phyloP scores from a whole-genome alignment of 2,329 filamentous ascomycete genomes.

The Ceratocystis eucalypticola region DNA sequence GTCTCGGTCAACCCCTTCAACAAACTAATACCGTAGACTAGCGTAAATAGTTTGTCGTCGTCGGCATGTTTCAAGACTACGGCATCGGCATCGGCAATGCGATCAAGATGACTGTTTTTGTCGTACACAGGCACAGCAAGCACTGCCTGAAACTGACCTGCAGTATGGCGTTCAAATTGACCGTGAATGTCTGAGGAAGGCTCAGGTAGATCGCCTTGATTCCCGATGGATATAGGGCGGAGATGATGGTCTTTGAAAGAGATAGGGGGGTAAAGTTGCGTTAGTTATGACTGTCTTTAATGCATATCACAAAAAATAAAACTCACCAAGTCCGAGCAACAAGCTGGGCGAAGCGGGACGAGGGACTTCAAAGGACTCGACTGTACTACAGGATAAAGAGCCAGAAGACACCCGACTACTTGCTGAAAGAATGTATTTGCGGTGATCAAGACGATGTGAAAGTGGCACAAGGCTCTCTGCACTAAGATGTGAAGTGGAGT shows the following conservation, averaged over 20 bases:
- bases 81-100: slow-evolving; percentile 13
- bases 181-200: slow-evolving; percentile 3
- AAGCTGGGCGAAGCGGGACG: slow-evolving; percentile 17
- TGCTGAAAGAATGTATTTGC: slow-evolving; percentile 5
- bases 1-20: slow-evolving; percentile 9
- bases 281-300: background rate
- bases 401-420: slow-evolving; percentile 9
- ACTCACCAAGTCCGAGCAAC: slow-evolving; percentile 17
- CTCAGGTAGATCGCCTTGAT: slow-evolving; percentile 9
- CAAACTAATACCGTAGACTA: slow-evolving; percentile 18
- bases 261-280: background rate
- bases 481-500: background rate
- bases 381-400: slow-evolving; percentile 4
- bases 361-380: slow-evolving; percentile 2
- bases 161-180: slow-evolving; percentile 12
- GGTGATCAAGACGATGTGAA: slow-evolving; percentile 10
- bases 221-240: slow-evolving; percentile 7
- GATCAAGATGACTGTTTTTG: slow-evolving; percentile 14
- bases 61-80: slow-evolving; percentile 12
- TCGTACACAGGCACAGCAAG: slow-evolving; percentile 18
- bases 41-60: slow-evolving; percentile 12
- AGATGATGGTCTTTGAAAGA: slow-evolving; percentile 9
- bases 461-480: background rate
- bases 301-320: background rate
- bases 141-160: slow-evolving; percentile 19